phyloP scores from a whole-genome alignment of 139 green algal species.

The Coelastrella sp. region DNA sequence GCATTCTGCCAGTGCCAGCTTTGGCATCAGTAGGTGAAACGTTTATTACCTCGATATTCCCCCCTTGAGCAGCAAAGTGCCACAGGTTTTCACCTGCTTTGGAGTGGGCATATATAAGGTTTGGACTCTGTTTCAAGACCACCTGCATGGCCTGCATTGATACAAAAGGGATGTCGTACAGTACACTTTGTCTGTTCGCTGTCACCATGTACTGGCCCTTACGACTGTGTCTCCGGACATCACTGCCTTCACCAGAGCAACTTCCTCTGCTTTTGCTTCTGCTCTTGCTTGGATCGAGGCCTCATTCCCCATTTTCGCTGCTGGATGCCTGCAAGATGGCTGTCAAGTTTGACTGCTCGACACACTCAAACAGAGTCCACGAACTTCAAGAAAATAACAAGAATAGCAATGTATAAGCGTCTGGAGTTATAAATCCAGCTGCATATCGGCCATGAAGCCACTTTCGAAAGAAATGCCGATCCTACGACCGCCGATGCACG shows the following conservation, averaged over 20 bases:
- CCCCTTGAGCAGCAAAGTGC: conserved; percentile 35
- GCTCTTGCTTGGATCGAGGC: not conserved
- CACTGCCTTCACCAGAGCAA: not conserved
- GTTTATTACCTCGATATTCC: not conserved
- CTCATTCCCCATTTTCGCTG: conserved; percentile 2
- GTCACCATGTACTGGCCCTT: not conserved
- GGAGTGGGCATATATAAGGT: conserved; percentile 25
- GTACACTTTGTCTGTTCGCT: too few species aligned
- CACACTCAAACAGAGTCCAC: not conserved
- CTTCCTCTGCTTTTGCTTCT: not conserved
- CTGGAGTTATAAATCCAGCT: too few species aligned
- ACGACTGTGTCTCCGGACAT: not conserved
- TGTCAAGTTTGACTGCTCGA: not conserved
- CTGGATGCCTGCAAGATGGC: not conserved
- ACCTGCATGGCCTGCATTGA: conserved; percentile 15
- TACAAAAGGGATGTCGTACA: not conserved
- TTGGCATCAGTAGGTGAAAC: not conserved
- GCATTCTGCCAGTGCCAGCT: not conserved
- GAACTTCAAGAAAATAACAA: not conserved
- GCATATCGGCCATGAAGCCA: too few species aligned
- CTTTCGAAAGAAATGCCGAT: too few species aligned
- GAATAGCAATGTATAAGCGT: not conserved
- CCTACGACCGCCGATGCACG: too few species aligned
- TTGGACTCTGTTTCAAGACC: not conserved
- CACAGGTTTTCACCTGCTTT: conserved; percentile 37